Evolutionary conservation across 345 rosid genomes (phyloP).

Genomic region (Pistacia vera): DNA sequence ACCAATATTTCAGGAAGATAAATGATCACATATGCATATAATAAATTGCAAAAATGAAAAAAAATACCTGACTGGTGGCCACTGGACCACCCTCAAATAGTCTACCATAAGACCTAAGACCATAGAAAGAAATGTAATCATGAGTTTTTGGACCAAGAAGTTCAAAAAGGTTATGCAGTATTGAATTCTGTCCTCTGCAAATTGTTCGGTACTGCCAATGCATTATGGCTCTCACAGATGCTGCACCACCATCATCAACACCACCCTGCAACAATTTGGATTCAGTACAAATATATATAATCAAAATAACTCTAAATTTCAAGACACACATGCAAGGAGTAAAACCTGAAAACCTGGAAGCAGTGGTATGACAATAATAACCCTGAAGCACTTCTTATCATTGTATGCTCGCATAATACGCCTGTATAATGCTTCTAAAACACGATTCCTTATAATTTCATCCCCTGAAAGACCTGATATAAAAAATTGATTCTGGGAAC

Average conservation of each 20-base stretch:
- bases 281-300: slow-evolving; percentile 5
- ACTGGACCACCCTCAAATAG: slow-evolving; percentile 86
- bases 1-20: not conserved
- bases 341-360: slow-evolving; percentile 97
- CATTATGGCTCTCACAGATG: slow-evolving; percentile 99
- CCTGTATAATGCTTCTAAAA: slow-evolving; percentile 80
- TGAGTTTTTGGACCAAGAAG: slow-evolving; percentile 73
- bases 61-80: slow-evolving; percentile 88
- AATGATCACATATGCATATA: not conserved
- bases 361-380: slow-evolving; percentile 88
- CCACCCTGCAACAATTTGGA: slow-evolving; percentile 71
- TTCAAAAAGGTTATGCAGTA: slow-evolving; percentile 75
- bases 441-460: slow-evolving; percentile 80
- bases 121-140: slow-evolving; percentile 91
- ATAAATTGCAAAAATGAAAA: slow-evolving; percentile 10
- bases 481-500: slow-evolving; percentile 96
- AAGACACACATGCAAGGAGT: slow-evolving; percentile 15
- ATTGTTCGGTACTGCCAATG: slow-evolving; percentile 99
- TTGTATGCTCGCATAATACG: slow-evolving; percentile 85
- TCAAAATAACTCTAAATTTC: slow-evolving; percentile 10
- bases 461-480: slow-evolving; percentile 99
- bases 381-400: slow-evolving; percentile 86
- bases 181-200: slow-evolving; percentile 87
- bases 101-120: slow-evolving; percentile 84
- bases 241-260: slow-evolving; percentile 93